Evolutionary conservation across 345 rosid species (phyloP).

Genomic region (Anastatica hierochuntica): DNA sequence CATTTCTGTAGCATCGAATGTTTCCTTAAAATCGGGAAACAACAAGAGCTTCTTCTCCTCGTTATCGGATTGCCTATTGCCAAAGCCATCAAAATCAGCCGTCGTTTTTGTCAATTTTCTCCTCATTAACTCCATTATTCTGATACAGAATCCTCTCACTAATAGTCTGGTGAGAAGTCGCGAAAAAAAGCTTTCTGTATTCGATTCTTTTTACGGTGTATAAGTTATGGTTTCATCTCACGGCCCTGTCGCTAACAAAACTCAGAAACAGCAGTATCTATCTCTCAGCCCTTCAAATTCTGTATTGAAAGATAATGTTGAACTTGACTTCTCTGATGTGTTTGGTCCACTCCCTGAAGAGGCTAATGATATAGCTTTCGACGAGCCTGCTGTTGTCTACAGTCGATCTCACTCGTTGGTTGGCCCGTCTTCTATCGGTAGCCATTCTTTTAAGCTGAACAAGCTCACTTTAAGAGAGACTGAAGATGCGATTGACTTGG

Average conservation of each 20-base stretch:
- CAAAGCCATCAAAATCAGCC: slow-evolving; percentile 53
- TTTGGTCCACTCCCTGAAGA: slow-evolving; percentile 29
- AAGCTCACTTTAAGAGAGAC: slow-evolving; percentile 47
- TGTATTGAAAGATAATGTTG: slow-evolving; percentile 20
- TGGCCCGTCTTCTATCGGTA: slow-evolving; percentile 63
- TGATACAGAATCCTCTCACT: slow-evolving; percentile 34
- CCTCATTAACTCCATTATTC: slow-evolving; percentile 43
- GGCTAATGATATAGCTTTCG: slow-evolving; percentile 24
- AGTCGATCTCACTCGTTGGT: slow-evolving; percentile 83
- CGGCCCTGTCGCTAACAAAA: slow-evolving; percentile 12
- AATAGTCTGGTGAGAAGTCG: slow-evolving; percentile 22
- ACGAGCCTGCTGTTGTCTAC: slow-evolving; percentile 62
- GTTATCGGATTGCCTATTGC: slow-evolving; percentile 68
- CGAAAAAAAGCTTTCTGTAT: slow-evolving; percentile 8
- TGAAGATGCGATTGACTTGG: slow-evolving; percentile 34
- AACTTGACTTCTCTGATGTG: slow-evolving; percentile 29
- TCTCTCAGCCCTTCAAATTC: too few species aligned
- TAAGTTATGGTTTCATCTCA: slow-evolving; percentile 25
- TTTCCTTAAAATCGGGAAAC: slow-evolving; percentile 98
- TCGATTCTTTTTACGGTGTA: neutral
- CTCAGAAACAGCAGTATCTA: slow-evolving; percentile 14
- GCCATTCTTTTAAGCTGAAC: slow-evolving; percentile 54
- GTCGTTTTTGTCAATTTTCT: slow-evolving; percentile 36
- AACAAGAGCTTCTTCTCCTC: slow-evolving; percentile 65
- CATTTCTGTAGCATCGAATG: slow-evolving; percentile 48